Evolutionary conservation across 2,329 filamentous ascomycete species (phyloP).

Genomic region (Xylariomycetidae sp.): DNA sequence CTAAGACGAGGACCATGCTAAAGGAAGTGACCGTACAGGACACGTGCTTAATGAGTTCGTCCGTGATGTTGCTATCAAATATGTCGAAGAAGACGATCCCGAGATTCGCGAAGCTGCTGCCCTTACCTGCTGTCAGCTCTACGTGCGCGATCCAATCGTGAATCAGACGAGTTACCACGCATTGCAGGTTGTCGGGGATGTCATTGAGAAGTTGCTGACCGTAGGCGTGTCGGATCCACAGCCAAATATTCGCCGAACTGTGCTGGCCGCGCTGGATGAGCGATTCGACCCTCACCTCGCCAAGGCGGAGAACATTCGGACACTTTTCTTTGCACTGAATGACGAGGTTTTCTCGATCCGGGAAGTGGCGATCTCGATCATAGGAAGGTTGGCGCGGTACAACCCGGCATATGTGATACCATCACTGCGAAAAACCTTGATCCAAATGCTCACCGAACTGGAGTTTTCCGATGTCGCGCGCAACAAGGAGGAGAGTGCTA

Average conservation of each 20-base stretch:
- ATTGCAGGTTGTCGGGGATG: conserved; percentile 93
- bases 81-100: conserved; percentile 91
- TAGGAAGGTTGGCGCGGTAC: conserved; percentile 81
- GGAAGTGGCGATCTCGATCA: conserved; percentile 92
- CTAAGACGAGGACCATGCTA: conserved; percentile 9
- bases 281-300: conserved; percentile 96
- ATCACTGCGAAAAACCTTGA: conserved; percentile 85
- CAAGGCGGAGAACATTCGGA: conserved; percentile 94
- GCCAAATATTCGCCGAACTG: conserved; percentile 79
- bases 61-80: conserved; percentile 94
- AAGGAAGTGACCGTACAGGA: conserved; percentile 38
- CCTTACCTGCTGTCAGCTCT: conserved; percentile 94
- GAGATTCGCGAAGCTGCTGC: conserved; percentile 92
- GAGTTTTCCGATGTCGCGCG: conserved; percentile 91
- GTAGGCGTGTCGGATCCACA: conserved; percentile 92
- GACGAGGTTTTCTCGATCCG: conserved; percentile 90
- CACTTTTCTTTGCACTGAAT: conserved; percentile 89
- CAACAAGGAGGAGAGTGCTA: conserved; percentile 95
- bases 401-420: conserved; percentile 98
- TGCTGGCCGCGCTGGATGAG: conserved; percentile 81
- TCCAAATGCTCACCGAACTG: conserved; percentile 92
- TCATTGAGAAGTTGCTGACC: conserved; percentile 93
- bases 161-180: conserved; percentile 97
- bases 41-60: conserved; percentile 98
- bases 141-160: conserved; percentile 93